These are phyloP conservation scores for Papiliotrema nemorosa DNA, from an alignment of 1,284 basidiomycete genomes.

Conservation along the genomic window DNA sequence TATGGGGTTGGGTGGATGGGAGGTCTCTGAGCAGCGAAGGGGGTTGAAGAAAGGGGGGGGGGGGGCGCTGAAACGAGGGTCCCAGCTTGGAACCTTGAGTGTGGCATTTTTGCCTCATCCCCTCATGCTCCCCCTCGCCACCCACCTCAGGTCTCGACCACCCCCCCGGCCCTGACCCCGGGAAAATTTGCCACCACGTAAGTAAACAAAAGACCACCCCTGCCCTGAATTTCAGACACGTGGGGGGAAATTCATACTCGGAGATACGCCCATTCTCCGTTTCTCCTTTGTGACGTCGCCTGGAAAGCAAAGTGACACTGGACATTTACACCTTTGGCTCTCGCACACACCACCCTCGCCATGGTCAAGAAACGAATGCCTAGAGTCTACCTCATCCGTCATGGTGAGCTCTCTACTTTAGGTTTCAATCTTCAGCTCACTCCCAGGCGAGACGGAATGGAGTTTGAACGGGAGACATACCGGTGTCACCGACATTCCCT, in stretches of 20 bases:
- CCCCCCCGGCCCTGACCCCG: too few relatives aligned
- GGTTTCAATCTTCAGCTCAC: neutral
- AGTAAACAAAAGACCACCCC: too few relatives aligned
- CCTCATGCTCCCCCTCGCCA: too few relatives aligned
- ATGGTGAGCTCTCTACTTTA: slow-evolving; percentile 22
- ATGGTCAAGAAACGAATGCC: slow-evolving; percentile 46
- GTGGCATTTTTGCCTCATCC: too few relatives aligned
- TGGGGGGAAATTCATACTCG: too few relatives aligned
- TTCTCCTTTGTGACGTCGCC: too few relatives aligned
- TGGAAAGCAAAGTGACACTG: too few relatives aligned
- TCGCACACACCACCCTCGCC: neutral
- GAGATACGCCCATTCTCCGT: too few relatives aligned
- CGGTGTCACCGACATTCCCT: slow-evolving; percentile 78
- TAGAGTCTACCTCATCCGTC: slow-evolving; percentile 49
- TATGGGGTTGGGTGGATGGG: neutral
- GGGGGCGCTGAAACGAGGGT: slow-evolving; percentile 3
- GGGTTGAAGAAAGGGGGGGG: neutral
- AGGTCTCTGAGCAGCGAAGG: neutral
- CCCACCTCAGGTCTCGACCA: too few relatives aligned
- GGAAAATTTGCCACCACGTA: too few relatives aligned
- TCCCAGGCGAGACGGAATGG: slow-evolving; percentile 89
- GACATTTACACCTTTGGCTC: neutral
- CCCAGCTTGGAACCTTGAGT: too few relatives aligned
- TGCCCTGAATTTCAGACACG: too few relatives aligned
- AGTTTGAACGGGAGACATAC: slow-evolving; percentile 85